phyloP scores from a whole-genome alignment of 1,284 basidiomycete genomes.

The Schizophyllum commune region DNA sequence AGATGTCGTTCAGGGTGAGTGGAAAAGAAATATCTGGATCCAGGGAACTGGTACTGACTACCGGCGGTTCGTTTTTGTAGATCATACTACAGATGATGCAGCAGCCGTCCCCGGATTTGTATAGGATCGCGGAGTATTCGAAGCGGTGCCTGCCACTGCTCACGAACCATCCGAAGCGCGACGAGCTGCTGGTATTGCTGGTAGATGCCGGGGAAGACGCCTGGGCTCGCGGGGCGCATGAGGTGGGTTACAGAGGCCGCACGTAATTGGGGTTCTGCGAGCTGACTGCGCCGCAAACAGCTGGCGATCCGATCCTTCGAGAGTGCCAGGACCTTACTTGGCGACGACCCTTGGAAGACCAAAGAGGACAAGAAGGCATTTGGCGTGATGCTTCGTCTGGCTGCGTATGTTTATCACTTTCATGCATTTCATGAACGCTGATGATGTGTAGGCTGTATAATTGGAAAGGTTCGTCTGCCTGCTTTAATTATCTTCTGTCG shows the following conservation, averaged over 20 bases:
- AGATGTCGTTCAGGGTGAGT: slow-evolving; percentile 59
- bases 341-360: slow-evolving; percentile 43
- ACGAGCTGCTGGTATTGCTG: slow-evolving; percentile 50
- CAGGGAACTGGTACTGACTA: too few species aligned
- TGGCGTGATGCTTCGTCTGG: slow-evolving; percentile 44
- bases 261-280: slow-evolving; percentile 1
- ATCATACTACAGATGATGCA: slow-evolving; percentile 67
- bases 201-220: slow-evolving; percentile 64
- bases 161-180: slow-evolving; percentile 49
- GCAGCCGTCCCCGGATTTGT: slow-evolving; percentile 49
- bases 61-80: slow-evolving; percentile 21
- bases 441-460: slow-evolving; percentile 38
- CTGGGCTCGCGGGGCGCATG: slow-evolving; percentile 62
- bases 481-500: background rate
- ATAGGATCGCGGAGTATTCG: slow-evolving; percentile 61
- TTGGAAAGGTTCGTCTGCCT: slow-evolving; percentile 43
- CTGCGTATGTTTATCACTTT: slow-evolving; percentile 38
- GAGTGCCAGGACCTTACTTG: slow-evolving; percentile 48
- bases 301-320: slow-evolving; percentile 52
- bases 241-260: slow-evolving; percentile 31
- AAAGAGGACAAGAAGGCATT: slow-evolving; percentile 39
- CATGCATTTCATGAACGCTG: slow-evolving; percentile 2
- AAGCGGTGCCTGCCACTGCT: slow-evolving; percentile 59
- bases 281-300: slow-evolving; percentile 21
- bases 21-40: background rate